Conservation (phyloP, 2,329 filamentous ascomycete species). For the Fusarium udum region DNA sequence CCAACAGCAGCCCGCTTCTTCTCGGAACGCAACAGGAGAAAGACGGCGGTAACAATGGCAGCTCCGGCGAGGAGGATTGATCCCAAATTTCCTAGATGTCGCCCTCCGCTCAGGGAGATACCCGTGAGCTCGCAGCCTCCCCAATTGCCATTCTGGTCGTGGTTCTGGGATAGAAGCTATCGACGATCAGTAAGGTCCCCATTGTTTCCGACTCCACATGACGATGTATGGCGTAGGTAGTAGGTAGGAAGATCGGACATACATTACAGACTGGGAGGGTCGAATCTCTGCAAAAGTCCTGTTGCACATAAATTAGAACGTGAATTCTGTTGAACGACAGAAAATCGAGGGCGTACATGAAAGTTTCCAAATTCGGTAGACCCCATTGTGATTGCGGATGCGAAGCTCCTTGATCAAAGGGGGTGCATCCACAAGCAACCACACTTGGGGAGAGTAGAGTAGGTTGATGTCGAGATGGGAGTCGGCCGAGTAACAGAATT, state of each 20-base stretch:
- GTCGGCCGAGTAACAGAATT: constrained; percentile 15
- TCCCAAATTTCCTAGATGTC: constrained; percentile 85
- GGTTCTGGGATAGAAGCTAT: constrained; percentile 63
- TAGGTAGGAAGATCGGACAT: constrained; percentile 51
- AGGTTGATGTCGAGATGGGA: constrained; percentile 4
- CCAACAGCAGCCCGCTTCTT: constrained; percentile 94
- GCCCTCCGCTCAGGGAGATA: constrained; percentile 73
- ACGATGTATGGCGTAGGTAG: constrained; percentile 6
- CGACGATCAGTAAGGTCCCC: constrained; percentile 32
- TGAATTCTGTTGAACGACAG: constrained; percentile 2
- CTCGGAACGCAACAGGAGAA: constrained; percentile 83
- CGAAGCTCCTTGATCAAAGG: constrained; percentile 39
- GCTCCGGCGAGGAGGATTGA: constrained; percentile 85
- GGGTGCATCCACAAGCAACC: constrained; percentile 43
- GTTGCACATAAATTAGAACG: constrained; percentile 40
- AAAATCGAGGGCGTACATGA: constrained; percentile 53
- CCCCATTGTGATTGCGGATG: constrained; percentile 59
- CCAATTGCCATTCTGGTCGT: constrained; percentile 69
- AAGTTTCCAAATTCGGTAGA: constrained; percentile 71
- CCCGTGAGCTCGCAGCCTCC: constrained; percentile 79
- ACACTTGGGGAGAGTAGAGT: constrained; percentile 32
- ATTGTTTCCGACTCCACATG: constrained; percentile 35
- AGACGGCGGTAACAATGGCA: constrained; percentile 73
- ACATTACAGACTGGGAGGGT: constrained; percentile 88
- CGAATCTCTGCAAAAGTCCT: constrained; percentile 87